Evolutionary conservation across 2,329 filamentous ascomycete genomes (phyloP).

Genomic region (Monosporascus ibericus): DNA sequence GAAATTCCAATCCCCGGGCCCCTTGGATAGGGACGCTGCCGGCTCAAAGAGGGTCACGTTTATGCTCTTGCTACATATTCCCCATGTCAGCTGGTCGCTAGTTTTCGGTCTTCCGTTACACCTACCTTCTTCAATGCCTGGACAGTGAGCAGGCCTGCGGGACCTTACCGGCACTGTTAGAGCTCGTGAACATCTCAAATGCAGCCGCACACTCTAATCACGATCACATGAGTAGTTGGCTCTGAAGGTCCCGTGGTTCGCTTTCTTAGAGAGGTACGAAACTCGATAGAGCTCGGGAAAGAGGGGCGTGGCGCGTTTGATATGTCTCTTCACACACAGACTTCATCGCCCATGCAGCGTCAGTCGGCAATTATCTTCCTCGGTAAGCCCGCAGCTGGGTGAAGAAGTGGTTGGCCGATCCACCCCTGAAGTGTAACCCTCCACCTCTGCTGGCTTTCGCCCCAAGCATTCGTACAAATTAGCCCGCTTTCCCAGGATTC

Average conservation of each 20-base stretch:
- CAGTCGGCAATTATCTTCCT: too few species aligned
- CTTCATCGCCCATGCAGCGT: too few species aligned
- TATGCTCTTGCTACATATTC: not conserved
- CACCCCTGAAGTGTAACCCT: too few species aligned
- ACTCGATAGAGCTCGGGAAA: too few species aligned
- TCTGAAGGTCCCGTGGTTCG: not conserved
- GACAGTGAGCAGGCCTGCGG: not conserved
- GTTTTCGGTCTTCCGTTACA: not conserved
- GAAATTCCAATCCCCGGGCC: not conserved
- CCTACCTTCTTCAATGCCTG: not conserved
- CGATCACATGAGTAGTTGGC: not conserved
- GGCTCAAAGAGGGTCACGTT: not conserved
- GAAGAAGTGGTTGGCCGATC: too few species aligned
- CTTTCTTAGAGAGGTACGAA: not conserved
- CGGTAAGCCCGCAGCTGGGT: too few species aligned
- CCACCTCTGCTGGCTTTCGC: too few species aligned
- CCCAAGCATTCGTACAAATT: too few species aligned
- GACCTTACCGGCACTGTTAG: not conserved
- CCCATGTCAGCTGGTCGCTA: not conserved
- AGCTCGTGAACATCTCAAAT: not conserved
- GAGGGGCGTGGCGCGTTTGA: too few species aligned
- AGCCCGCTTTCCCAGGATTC: too few species aligned
- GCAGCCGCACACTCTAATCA: not conserved
- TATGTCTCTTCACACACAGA: too few species aligned
- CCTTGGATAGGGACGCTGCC: not conserved